phyloP scores from a whole-genome alignment of 225 moss, liverwort and hornwort genomes.

The Polytrichum formosum region DNA sequence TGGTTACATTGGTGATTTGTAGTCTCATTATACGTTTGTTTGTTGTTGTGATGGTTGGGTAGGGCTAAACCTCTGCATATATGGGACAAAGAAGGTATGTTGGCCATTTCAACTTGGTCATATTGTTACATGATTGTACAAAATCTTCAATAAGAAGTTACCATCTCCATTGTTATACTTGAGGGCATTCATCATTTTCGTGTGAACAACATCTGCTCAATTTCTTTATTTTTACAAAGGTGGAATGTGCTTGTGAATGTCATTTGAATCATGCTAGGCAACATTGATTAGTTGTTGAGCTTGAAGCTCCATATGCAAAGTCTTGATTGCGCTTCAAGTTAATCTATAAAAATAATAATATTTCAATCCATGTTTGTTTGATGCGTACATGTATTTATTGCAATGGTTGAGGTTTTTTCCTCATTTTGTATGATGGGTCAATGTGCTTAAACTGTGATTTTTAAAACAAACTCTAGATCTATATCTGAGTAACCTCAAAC shows the following conservation, averaged over 20 bases:
- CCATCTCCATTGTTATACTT: not conserved
- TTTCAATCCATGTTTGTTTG: too few species aligned
- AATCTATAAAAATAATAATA: too few species aligned
- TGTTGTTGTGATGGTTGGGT: conserved; percentile 13
- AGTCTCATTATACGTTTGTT: not conserved
- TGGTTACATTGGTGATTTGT: not conserved
- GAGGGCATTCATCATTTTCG: not conserved
- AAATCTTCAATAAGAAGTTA: not conserved
- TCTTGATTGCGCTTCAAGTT: too few species aligned
- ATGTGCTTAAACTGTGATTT: not conserved
- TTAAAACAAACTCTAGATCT: not conserved
- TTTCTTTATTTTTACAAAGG: not conserved
- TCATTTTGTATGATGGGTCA: too few species aligned
- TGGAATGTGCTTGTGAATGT: not conserved
- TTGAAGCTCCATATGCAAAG: too few species aligned
- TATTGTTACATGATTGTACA: not conserved
- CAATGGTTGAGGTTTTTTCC: too few species aligned
- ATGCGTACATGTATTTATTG: too few species aligned
- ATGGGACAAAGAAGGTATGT: conserved; percentile 90
- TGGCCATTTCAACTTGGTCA: not conserved
- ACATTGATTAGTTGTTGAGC: not conserved
- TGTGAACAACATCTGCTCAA: not conserved
- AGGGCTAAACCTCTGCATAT: conserved; percentile 89
- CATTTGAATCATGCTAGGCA: conserved; percentile 8
- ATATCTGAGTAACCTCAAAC: too few species aligned